Percentiles rank a stretch among this genome's conserved stretches.
Conservation (phyloP, 129 eudicot species). For the Apium graveolens region DNA sequence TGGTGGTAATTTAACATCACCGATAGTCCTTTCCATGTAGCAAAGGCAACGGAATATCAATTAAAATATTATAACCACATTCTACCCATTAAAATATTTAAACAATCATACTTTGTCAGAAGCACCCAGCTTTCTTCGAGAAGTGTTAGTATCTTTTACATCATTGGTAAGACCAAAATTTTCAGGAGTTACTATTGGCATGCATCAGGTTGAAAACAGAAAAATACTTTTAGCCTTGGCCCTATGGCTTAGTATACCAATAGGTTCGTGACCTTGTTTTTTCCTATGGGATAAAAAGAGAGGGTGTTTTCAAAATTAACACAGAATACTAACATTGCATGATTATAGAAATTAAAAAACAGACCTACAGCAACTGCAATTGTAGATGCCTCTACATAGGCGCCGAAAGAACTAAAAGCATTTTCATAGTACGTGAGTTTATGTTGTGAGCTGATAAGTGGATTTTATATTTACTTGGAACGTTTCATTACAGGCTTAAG, state of each 20-base stretch:
- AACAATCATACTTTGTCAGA: too few species aligned
- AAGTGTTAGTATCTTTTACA: constrained; percentile 26
- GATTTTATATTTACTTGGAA: too few species aligned
- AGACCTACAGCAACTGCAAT: constrained; percentile 83
- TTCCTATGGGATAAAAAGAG: constrained; percentile 38
- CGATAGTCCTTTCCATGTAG: too few species aligned
- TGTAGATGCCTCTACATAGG: too few species aligned
- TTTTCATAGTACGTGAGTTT: too few species aligned
- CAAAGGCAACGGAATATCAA: too few species aligned
- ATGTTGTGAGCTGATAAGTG: too few species aligned
- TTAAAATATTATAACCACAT: too few species aligned
- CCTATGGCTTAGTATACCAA: constrained; percentile 47
- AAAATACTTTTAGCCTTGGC: constrained; percentile 76
- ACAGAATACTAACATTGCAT: not conserved
- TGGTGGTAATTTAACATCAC: too few species aligned
- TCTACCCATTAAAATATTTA: too few species aligned
- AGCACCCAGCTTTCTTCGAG: constrained; percentile 30
- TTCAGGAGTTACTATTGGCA: constrained; percentile 39
- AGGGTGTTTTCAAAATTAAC: not conserved
- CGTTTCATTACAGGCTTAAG: too few species aligned
- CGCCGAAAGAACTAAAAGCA: too few species aligned
- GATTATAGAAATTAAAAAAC: not conserved
- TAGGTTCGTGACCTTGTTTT: constrained; percentile 70
- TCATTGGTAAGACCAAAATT: constrained; percentile 23
- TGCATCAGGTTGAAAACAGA: constrained; percentile 76